Percentiles rank a stretch among this genome's conserved stretches.
phyloP scores from a whole-genome alignment of 345 rosid genomes.

The Salix suchowensis region DNA sequence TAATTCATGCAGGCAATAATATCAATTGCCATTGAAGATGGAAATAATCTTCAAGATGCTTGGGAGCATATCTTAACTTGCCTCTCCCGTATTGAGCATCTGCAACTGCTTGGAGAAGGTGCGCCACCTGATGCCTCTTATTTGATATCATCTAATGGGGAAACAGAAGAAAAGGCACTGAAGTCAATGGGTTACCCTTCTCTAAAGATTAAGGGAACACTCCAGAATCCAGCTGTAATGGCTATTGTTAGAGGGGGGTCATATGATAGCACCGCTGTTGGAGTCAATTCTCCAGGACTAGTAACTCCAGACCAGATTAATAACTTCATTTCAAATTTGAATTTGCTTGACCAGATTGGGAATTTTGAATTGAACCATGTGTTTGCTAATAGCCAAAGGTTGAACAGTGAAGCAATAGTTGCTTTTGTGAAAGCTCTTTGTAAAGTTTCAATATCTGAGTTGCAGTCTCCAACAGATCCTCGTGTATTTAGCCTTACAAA shows the following conservation, averaged over 20 bases:
- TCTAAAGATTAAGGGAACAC: conserved; percentile 76
- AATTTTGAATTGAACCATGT: conserved; percentile 88
- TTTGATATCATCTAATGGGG: conserved; percentile 59
- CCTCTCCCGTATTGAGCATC: conserved; percentile 93
- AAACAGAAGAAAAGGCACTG: conserved; percentile 56
- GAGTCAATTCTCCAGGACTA: conserved; percentile 56
- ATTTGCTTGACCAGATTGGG: conserved; percentile 94
- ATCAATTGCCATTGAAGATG: conserved; percentile 91
- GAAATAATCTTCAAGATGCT: conserved; percentile 86
- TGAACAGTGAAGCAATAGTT: conserved; percentile 90
- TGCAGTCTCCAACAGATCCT: conserved; percentile 98
- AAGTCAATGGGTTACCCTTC: conserved; percentile 59
- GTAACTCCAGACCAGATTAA: conserved; percentile 75
- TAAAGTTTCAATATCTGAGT: conserved; percentile 88
- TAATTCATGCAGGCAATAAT: conserved; percentile 63
- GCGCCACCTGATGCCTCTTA: conserved; percentile 87
- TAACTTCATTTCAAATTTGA: conserved; percentile 78
- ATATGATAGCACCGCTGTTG: conserved; percentile 73
- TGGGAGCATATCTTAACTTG: conserved; percentile 97
- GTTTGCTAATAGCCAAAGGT: conserved; percentile 90
- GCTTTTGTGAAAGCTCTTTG: conserved; percentile 92
- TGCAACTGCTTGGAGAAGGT: conserved; percentile 93
- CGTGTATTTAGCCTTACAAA: conserved; percentile 97
- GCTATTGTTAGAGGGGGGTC: conserved; percentile 98
- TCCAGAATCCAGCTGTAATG: conserved; percentile 88